A percentile compares a stretch with the other conserved stretches of the same genome.
These are phyloP conservation scores for Yamadazyma phyllophila DNA, from an alignment of 805 yeast species.

Conservation along the genomic window DNA sequence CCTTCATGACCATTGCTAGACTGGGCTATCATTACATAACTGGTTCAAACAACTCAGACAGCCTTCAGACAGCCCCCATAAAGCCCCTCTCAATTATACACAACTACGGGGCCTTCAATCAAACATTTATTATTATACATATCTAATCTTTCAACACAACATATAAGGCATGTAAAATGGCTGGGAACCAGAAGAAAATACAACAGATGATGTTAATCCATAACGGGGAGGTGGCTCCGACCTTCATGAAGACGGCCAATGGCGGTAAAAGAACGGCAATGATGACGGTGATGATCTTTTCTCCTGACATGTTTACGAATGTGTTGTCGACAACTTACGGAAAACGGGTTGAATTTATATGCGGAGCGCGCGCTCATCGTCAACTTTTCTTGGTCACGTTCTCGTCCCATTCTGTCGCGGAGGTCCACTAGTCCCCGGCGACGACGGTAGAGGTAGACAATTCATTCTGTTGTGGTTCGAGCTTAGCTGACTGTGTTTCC, in stretches of 20 bases:
- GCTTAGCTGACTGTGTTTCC: too few relatives aligned
- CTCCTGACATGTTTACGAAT: constrained; percentile 30
- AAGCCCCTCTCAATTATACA: too few relatives aligned
- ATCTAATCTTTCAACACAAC: constrained; percentile 42
- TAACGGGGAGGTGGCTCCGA: constrained; percentile 64
- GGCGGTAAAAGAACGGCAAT: constrained; percentile 66
- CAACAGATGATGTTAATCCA: constrained; percentile 64
- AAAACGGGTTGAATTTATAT: constrained; percentile 2
- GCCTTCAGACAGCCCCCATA: too few relatives aligned
- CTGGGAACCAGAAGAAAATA: constrained; percentile 71
- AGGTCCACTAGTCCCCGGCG: too few relatives aligned
- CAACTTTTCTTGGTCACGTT: constrained; percentile 1
- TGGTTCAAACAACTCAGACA: too few relatives aligned
- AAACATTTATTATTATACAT: neutral
- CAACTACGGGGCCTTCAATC: too few relatives aligned
- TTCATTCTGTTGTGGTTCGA: too few relatives aligned
- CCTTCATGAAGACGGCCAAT: constrained; percentile 68
- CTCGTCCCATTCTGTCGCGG: neutral
- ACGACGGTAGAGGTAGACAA: too few relatives aligned
- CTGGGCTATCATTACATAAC: too few relatives aligned
- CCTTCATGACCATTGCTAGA: too few relatives aligned
- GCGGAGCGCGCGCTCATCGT: neutral
- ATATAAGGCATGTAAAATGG: constrained; percentile 72
- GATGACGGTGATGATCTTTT: constrained; percentile 40
- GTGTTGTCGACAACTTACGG: neutral